These are phyloP conservation scores for Mortierella sp. DNA, from an alignment of 371 early-diverging fungal genomes.

Conservation along the genomic window DNA sequence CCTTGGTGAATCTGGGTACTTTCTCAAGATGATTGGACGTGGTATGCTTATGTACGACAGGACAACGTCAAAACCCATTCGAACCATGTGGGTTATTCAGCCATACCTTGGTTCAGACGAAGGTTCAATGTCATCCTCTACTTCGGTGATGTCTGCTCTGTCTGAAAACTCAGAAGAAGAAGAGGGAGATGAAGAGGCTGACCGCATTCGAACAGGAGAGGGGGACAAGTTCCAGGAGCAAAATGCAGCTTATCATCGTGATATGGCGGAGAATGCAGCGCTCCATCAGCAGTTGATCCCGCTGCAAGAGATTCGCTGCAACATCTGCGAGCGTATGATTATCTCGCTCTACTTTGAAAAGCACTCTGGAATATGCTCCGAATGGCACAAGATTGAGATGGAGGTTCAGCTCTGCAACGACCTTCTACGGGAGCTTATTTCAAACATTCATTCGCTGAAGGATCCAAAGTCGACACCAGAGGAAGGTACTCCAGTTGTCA, in stretches of 20 bases:
- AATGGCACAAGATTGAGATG: conserved; percentile 83
- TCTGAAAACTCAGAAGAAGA: conserved; percentile 41
- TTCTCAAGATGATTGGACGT: conserved; percentile 84
- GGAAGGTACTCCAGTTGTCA: conserved; percentile 1
- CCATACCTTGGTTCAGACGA: conserved; percentile 57
- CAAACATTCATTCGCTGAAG: conserved; percentile 64
- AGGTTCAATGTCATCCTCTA: conserved; percentile 20
- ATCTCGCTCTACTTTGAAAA: conserved; percentile 81
- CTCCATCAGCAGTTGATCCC: conserved; percentile 53
- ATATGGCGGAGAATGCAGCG: conserved; percentile 14
- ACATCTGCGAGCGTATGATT: conserved; percentile 82
- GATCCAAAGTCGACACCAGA: conserved; percentile 32
- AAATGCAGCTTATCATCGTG: conserved; percentile 15
- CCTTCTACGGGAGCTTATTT: conserved; percentile 69
- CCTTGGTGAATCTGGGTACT: conserved; percentile 59
- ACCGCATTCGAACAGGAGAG: conserved; percentile 23
- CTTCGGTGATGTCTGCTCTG: conserved; percentile 42
- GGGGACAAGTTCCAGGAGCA: conserved; percentile 24
- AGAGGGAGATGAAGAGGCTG: conserved; percentile 9
- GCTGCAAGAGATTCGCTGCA: conserved; percentile 69
- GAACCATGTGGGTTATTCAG: conserved; percentile 88
- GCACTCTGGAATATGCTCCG: conserved; percentile 79
- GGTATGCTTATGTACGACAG: conserved; percentile 91
- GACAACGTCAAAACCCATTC: conserved; percentile 72
- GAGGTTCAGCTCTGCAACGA: conserved; percentile 79